phyloP scores from a whole-genome alignment of 257 asterid genomes.

The Dorcoceras hygrometricum region DNA sequence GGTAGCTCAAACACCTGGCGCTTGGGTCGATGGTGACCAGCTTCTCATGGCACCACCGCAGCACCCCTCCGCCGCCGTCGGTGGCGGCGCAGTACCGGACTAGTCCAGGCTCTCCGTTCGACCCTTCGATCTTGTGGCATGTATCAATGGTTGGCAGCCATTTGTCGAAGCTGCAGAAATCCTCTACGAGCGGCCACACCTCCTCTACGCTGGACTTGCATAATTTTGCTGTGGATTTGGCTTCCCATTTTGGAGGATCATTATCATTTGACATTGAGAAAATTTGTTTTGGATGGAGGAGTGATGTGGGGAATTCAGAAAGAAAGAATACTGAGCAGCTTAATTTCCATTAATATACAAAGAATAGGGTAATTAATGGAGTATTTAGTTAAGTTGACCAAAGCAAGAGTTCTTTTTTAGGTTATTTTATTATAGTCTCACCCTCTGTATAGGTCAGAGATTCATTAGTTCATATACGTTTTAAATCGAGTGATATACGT shows the following conservation, averaged over 20 bases:
- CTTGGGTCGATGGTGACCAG: slow-evolving; percentile 37
- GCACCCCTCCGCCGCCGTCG: slow-evolving; percentile 23
- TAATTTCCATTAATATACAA: too few relatives aligned
- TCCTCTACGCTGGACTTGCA: slow-evolving; percentile 31
- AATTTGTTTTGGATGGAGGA: neutral
- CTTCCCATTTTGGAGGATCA: slow-evolving; percentile 53
- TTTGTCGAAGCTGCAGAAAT: slow-evolving; percentile 55
- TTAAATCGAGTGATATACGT: too few relatives aligned
- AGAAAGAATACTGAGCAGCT: too few relatives aligned
- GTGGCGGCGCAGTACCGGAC: slow-evolving; percentile 58
- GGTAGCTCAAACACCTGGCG: slow-evolving; percentile 40
- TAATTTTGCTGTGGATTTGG: slow-evolving; percentile 45
- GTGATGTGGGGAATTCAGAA: neutral
- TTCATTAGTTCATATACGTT: too few relatives aligned
- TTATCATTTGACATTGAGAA: slow-evolving; percentile 37
- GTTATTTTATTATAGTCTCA: too few relatives aligned
- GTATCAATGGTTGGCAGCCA: slow-evolving; percentile 64
- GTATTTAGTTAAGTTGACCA: too few relatives aligned
- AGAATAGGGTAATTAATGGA: neutral
- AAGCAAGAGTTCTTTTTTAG: too few relatives aligned
- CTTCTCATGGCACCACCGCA: slow-evolving; percentile 62
- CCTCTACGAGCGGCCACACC: slow-evolving; percentile 66
- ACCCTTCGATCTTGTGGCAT: slow-evolving; percentile 42
- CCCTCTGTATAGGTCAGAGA: too few relatives aligned
- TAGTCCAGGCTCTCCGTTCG: slow-evolving; percentile 31